These are phyloP conservation scores for Avicennia marina DNA, from an alignment of 257 asterid species.

Conservation along the genomic window DNA sequence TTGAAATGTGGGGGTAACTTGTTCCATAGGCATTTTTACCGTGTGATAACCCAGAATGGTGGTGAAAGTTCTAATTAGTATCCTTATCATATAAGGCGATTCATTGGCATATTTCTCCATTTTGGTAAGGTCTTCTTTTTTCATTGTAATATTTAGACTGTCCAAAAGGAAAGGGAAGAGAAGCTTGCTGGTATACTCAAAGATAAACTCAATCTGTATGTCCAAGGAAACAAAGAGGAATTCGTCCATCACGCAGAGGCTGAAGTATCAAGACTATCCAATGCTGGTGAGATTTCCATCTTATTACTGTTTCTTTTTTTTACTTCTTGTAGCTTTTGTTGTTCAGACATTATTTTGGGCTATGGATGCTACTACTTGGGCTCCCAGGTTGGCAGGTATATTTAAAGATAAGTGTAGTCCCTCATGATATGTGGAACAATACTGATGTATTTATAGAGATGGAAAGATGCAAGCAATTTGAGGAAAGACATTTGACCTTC, in stretches of 20 bases:
- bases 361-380: too few relatives aligned
- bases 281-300: conserved; percentile 54
- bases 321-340: not conserved
- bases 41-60: too few relatives aligned
- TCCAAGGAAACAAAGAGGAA: conserved; percentile 91
- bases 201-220: conserved; percentile 74
- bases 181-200: conserved; percentile 77
- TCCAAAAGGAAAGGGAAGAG: conserved; percentile 96
- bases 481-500: too few relatives aligned
- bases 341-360: not conserved
- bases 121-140: not conserved
- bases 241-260: conserved; percentile 69
- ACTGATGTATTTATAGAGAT: too few relatives aligned
- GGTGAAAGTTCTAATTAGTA: not conserved
- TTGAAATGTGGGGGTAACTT: too few relatives aligned
- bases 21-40: too few relatives aligned
- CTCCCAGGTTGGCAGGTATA: too few relatives aligned
- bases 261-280: conserved; percentile 81
- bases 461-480: too few relatives aligned
- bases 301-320: not conserved
- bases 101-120: not conserved
- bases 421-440: not conserved
- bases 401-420: not conserved
- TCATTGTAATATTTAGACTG: conserved; percentile 38
- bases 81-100: not conserved